phyloP scores from a whole-genome alignment of 768 basidiomycete genomes.

The Dioszegia crocea region DNA sequence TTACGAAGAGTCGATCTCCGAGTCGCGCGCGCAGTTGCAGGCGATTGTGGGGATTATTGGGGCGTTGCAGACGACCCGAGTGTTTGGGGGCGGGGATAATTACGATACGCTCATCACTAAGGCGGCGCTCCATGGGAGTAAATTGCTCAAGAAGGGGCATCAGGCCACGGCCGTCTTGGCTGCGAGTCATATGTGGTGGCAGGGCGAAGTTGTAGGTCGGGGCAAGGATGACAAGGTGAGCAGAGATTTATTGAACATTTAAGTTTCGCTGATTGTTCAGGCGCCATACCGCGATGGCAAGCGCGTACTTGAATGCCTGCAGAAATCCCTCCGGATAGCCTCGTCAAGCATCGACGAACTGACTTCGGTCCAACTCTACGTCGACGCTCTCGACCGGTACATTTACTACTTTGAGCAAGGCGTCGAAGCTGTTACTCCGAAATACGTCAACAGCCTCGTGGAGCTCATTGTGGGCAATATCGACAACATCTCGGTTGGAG shows the following conservation, averaged over 20 bases:
- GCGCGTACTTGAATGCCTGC: constrained; percentile 92
- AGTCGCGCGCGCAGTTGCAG: constrained; percentile 89
- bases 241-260: neutral
- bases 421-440: constrained; percentile 87
- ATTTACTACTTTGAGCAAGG: constrained; percentile 92
- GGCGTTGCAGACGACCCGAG: constrained; percentile 77
- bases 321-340: constrained; percentile 92
- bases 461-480: constrained; percentile 92
- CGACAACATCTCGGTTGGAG: constrained; percentile 61
- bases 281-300: constrained; percentile 72
- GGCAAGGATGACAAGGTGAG: constrained; percentile 57
- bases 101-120: constrained; percentile 98
- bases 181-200: constrained; percentile 99
- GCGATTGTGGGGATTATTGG: constrained; percentile 96
- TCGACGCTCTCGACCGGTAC: constrained; percentile 92
- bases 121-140: constrained; percentile 94
- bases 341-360: constrained; percentile 96
- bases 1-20: constrained; percentile 95
- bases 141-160: constrained; percentile 95
- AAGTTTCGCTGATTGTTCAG: constrained; percentile 31
- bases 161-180: constrained; percentile 90
- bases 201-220: constrained; percentile 58
- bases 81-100: constrained; percentile 82
- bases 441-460: constrained; percentile 93
- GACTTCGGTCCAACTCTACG: constrained; percentile 91